Percentiles rank a stretch among this genome's conserved stretches.
Evolutionary conservation across 768 basidiomycete species (phyloP).

Genomic region (Suillus weaverae): DNA sequence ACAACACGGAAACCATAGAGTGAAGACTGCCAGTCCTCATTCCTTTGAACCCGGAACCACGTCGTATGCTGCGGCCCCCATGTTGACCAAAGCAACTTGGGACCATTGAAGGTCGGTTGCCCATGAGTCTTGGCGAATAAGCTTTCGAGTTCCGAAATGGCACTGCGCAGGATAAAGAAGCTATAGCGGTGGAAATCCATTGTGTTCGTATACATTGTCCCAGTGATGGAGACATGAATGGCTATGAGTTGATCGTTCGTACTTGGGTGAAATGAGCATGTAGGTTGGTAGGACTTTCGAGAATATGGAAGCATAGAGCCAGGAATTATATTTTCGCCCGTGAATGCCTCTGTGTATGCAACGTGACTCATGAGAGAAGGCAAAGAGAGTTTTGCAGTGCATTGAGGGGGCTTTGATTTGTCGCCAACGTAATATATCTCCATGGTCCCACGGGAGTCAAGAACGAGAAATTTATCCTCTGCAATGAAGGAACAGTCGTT

Average conservation of each 20-base stretch:
- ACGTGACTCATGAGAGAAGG: conserved; percentile 45
- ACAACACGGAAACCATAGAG: conserved; percentile 48
- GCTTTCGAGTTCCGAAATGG: conserved; percentile 31
- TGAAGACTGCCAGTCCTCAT: conserved; percentile 20
- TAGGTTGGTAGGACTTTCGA: neutral
- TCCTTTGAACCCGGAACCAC: conserved; percentile 54
- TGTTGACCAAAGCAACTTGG: neutral
- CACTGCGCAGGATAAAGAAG: conserved; percentile 49
- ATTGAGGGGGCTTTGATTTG: conserved; percentile 30
- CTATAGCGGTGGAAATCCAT: conserved; percentile 48
- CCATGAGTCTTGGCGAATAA: neutral
- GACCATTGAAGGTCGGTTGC: neutral
- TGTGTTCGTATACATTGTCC: conserved; percentile 32
- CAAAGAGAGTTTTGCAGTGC: conserved; percentile 42
- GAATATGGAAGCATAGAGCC: conserved; percentile 25
- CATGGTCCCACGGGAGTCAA: conserved; percentile 46
- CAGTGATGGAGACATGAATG: conserved; percentile 48
- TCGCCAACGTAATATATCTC: conserved; percentile 49
- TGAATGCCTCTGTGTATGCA: conserved; percentile 55
- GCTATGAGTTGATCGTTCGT: conserved; percentile 51
- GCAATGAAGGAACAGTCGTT: conserved; percentile 57
- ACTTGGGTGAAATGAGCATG: conserved; percentile 34
- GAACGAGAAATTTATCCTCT: conserved; percentile 45
- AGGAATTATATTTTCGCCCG: conserved; percentile 52
- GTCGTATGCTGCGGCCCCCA: conserved; percentile 44